phyloP scores from a whole-genome alignment of 805 yeast species.

The Saccharomycopsis capsularis region DNA sequence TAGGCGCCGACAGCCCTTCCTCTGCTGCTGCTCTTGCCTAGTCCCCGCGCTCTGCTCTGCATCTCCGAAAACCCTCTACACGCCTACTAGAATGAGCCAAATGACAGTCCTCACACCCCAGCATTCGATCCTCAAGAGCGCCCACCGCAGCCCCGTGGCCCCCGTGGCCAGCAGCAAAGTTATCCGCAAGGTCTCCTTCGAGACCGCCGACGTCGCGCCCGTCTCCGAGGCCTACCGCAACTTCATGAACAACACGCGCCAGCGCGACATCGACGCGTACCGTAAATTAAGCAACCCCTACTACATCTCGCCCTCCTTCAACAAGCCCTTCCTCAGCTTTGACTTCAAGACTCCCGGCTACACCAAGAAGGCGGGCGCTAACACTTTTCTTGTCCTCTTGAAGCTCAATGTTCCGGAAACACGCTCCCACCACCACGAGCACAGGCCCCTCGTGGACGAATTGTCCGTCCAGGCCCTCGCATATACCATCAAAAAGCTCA shows the following conservation, averaged over 20 bases:
- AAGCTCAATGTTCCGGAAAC: not conserved
- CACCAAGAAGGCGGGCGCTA: slow-evolving; percentile 4
- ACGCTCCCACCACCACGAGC: not conserved
- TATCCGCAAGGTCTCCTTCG: slow-evolving; percentile 16
- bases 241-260: slow-evolving; percentile 12
- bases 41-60: no score
- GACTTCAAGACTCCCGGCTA: slow-evolving; percentile 13
- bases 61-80: no score
- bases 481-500: slow-evolving; percentile 12
- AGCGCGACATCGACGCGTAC: slow-evolving; percentile 17
- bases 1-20: no score
- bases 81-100: no score
- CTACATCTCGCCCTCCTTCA: slow-evolving; percentile 20
- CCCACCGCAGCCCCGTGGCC: not conserved
- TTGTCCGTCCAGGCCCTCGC: slow-evolving; percentile 6
- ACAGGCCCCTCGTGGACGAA: slow-evolving; percentile 6
- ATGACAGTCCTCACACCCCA: no score
- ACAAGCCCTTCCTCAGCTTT: slow-evolving; percentile 18
- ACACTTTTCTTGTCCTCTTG: slow-evolving; percentile 10
- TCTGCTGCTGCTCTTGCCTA: no score
- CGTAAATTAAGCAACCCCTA: slow-evolving; percentile 18
- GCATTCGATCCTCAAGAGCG: not conserved
- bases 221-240: slow-evolving; percentile 16
- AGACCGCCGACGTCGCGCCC: slow-evolving; percentile 16
- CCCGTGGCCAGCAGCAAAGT: not conserved